phyloP scores from a whole-genome alignment of 257 asterid genomes.

The Plantago major region DNA sequence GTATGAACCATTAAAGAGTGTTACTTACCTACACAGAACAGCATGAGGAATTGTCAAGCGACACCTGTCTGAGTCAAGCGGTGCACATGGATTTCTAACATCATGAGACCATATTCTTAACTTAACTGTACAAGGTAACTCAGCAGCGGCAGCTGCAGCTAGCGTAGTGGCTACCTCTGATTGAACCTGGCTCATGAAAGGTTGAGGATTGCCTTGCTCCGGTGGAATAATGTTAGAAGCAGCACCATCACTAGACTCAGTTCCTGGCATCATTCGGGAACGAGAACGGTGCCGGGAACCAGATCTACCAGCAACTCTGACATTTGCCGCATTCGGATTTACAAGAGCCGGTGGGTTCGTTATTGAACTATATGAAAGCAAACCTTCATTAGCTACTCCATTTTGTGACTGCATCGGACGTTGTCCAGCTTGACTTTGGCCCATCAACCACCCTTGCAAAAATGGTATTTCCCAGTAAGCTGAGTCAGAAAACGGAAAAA shows the following conservation, averaged over 20 bases:
- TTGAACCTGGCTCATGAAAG: slow-evolving; percentile 63
- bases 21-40: slow-evolving; percentile 86
- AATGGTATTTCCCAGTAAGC: slow-evolving; percentile 94
- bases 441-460: slow-evolving; percentile 93
- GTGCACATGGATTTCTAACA: slow-evolving; percentile 62
- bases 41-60: slow-evolving; percentile 89
- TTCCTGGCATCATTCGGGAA: slow-evolving; percentile 34
- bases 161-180: slow-evolving; percentile 79
- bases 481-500: slow-evolving; percentile 78
- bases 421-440: slow-evolving; percentile 91
- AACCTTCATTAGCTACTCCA: slow-evolving; percentile 41
- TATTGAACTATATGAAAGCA: slow-evolving; percentile 34
- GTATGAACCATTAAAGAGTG: background rate
- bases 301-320: slow-evolving; percentile 61
- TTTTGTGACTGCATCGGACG: slow-evolving; percentile 23
- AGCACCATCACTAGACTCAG: slow-evolving; percentile 45
- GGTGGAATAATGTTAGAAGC: slow-evolving; percentile 36
- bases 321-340: slow-evolving; percentile 34
- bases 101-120: slow-evolving; percentile 95
- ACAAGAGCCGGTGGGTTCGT: slow-evolving; percentile 47
- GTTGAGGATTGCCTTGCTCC: slow-evolving; percentile 51
- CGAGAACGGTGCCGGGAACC: slow-evolving; percentile 63
- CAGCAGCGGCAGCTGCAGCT: slow-evolving; percentile 95
- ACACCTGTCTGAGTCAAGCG: slow-evolving; percentile 63
- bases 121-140: slow-evolving; percentile 96